Conservation (phyloP, 1,284 basidiomycete species). For the Pseudozyma sp. region DNA sequence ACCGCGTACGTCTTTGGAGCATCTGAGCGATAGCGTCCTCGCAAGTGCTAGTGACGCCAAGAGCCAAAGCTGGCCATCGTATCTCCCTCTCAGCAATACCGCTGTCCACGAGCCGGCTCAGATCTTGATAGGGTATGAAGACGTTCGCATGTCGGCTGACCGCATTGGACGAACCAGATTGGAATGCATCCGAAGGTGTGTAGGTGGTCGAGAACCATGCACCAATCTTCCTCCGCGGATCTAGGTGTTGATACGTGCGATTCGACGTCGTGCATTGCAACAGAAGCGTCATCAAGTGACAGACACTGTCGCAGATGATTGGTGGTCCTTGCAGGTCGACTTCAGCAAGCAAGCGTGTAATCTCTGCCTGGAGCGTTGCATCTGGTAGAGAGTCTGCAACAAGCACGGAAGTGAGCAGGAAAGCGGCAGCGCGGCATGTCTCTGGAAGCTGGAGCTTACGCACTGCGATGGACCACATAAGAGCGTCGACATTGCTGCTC, state of each 20-base stretch:
- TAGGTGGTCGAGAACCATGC: slow-evolving; percentile 33
- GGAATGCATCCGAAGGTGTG: slow-evolving; percentile 14
- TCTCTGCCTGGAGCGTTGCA: slow-evolving; percentile 8
- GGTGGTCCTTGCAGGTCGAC: slow-evolving; percentile 45
- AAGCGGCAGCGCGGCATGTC: slow-evolving; percentile 31
- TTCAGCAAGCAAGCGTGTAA: slow-evolving; percentile 31
- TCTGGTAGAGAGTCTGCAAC: slow-evolving; percentile 10
- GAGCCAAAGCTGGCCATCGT: background rate
- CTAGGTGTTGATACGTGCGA: slow-evolving; percentile 16
- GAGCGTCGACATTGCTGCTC: background rate
- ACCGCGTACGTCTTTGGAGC: slow-evolving; percentile 10
- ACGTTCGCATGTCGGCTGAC: background rate
- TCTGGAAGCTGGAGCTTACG: slow-evolving; percentile 27
- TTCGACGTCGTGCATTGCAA: slow-evolving; percentile 22
- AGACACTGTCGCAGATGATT: slow-evolving; percentile 31
- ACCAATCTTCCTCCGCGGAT: slow-evolving; percentile 34
- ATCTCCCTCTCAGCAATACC: slow-evolving; percentile 14
- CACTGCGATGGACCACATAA: slow-evolving; percentile 19
- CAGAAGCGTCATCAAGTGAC: slow-evolving; percentile 31
- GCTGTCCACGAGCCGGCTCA: slow-evolving; percentile 13
- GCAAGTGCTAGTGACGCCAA: background rate
- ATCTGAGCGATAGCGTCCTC: slow-evolving; percentile 11
- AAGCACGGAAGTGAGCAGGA: slow-evolving; percentile 20
- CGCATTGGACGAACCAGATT: background rate
- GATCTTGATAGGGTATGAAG: slow-evolving; percentile 19